Percentiles rank a stretch among this genome's conserved stretches.
Evolutionary conservation across 2,329 filamentous ascomycete species (phyloP).

Genomic region (Nigrospora oryzae): DNA sequence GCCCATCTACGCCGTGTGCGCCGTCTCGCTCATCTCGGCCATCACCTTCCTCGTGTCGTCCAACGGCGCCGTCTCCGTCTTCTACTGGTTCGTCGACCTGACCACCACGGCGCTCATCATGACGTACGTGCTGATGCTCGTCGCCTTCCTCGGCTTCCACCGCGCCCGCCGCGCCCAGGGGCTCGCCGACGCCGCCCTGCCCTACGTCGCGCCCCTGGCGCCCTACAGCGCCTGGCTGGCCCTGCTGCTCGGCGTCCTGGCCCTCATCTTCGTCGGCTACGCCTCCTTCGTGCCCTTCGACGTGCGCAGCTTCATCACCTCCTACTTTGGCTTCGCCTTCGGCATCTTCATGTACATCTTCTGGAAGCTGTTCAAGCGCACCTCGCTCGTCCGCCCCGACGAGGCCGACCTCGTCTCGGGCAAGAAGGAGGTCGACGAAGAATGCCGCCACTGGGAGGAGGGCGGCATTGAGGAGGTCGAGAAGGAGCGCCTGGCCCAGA

Average conservation of each 20-base stretch:
- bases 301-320: conserved; percentile 39
- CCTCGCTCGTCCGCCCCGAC: conserved; percentile 42
- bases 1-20: conserved; percentile 25
- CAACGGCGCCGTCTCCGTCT: conserved; percentile 25
- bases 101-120: conserved; percentile 30
- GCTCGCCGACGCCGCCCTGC: conserved; percentile 35
- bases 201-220: conserved; percentile 39
- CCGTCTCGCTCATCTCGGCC: conserved; percentile 22
- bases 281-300: conserved; percentile 43
- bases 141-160: conserved; percentile 38
- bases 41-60: conserved; percentile 29
- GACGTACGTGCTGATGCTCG: conserved; percentile 35
- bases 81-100: conserved; percentile 32
- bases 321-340: conserved; percentile 45
- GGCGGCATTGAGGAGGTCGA: conserved; percentile 37
- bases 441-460: conserved; percentile 34
- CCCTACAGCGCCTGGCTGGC: conserved; percentile 44
- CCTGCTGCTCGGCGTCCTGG: conserved; percentile 33
- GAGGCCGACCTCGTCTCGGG: conserved; percentile 56
- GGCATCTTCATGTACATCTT: conserved; percentile 48
- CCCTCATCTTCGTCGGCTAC: conserved; percentile 49
- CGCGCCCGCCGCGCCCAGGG: conserved; percentile 44
- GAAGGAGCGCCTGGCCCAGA: conserved; percentile 22
- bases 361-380: conserved; percentile 60
- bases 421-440: conserved; percentile 56